Base-by-base conservation (phyloP, 163 green algal genomes). In the Coccomyxa subellipsoidea region DNA sequence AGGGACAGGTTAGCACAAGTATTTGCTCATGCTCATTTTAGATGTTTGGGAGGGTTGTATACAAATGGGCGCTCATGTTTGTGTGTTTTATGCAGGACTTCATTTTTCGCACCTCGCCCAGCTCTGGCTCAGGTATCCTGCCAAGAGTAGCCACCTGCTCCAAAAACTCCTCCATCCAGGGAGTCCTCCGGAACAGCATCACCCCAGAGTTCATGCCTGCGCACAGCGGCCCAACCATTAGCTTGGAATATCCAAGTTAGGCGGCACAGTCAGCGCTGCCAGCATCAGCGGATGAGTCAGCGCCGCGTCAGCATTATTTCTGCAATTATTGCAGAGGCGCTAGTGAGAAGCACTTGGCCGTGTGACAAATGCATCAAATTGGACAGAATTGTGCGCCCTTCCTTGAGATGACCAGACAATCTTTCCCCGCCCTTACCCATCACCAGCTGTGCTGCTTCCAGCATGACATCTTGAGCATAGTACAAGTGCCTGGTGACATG, bases 141-240 rank as follows among this genome's bases (percentile, higher is more conserved):
- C 83, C 83, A 4, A 87, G 79, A 7, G 79, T 54, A 4, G 83
- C 83, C 0, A 87, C 75, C 31, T 79, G 53, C 15, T 66, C 54
- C 36, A 87, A 69, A 39, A 87, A 84, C 12, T 82, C 32, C 18
- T 59, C 34, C 2, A 76, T 53, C 83, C 83, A 87, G 21, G 66
- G 37, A 23, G 38, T 80, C 31, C 82, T 84, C 40, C 83, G 83
- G 40, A 87, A 79, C 54, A 87, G 79, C 83, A 87, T 87, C 54
- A 87, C 83, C 36, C 83, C 83, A 32, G 83, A 82, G 38, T 82
- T 82, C 35, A 82, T 77, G 25, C 78, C 78, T 82, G 54, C 77
- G 70, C 70, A 66, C n/a, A n/a, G 47, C 18, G 47, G 12, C 47
- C 12, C 47, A 66, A 66, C 47, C 47, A 66, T 66, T 18, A 66